phyloP scores from a whole-genome alignment of 257 asterid species.

The Verbascum thapsus region DNA sequence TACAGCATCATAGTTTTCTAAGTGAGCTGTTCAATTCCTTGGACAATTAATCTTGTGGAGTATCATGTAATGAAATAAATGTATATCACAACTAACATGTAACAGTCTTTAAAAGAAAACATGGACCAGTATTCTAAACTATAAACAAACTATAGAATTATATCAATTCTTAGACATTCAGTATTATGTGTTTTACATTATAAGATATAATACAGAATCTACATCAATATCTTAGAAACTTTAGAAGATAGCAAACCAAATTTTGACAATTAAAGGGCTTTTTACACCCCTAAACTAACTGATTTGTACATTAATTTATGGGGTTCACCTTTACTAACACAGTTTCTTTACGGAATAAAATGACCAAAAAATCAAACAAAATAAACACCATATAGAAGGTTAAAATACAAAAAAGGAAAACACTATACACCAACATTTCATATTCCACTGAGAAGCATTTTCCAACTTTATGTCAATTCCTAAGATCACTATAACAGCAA shows the following conservation, averaged over 20 bases:
- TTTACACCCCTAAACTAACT: background rate
- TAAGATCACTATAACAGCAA: constrained; percentile 1
- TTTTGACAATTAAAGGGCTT: background rate
- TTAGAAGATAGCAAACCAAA: background rate
- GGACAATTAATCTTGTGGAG: background rate
- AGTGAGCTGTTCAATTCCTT: background rate
- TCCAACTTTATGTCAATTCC: constrained; percentile 23
- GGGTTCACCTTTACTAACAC: background rate
- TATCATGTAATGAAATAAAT: background rate
- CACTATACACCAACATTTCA: background rate
- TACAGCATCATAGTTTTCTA: background rate
- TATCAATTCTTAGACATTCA: background rate
- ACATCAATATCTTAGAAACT: too few species aligned
- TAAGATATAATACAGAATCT: background rate
- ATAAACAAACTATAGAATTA: background rate
- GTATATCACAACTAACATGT: too few species aligned
- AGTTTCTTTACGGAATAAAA: constrained; percentile 17
- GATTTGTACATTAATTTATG: background rate
- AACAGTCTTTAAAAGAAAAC: background rate
- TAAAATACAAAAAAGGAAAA: background rate
- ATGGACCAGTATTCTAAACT: background rate
- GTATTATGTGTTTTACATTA: background rate
- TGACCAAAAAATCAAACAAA: constrained; percentile 7
- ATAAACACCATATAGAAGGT: constrained; percentile 7
- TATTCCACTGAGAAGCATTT: constrained; percentile 20